Conservation (phyloP, 1,284 basidiomycete species). For the Coniferiporia weirii region DNA sequence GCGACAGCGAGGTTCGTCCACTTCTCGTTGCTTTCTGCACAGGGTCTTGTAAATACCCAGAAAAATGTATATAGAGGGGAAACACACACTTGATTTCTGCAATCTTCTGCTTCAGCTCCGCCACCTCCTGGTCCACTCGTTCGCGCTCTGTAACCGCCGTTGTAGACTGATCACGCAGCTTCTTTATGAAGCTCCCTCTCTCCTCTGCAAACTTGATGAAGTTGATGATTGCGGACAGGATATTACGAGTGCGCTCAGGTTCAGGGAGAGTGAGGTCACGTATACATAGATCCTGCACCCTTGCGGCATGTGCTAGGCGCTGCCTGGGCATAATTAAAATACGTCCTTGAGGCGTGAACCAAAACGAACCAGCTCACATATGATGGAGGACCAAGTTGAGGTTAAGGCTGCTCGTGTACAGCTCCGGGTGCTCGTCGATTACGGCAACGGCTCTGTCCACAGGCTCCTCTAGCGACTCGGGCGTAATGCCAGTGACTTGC, state of each 20-base stretch:
- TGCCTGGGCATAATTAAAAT: conserved; percentile 34
- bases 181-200: conserved; percentile 53
- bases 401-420: conserved; percentile 52
- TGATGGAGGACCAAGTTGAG: conserved; percentile 64
- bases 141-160: conserved; percentile 52
- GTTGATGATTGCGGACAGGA: conserved; percentile 87
- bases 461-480: conserved; percentile 56
- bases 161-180: conserved; percentile 57
- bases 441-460: conserved; percentile 50
- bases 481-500: conserved; percentile 60
- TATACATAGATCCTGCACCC: conserved; percentile 71
- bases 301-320: conserved; percentile 67
- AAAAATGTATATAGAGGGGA: not conserved
- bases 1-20: conserved; percentile 68
- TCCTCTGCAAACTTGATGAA: conserved; percentile 86
- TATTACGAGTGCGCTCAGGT: conserved; percentile 59
- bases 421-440: conserved; percentile 55
- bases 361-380: conserved; percentile 38
- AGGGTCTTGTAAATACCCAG: not conserved
- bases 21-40: conserved; percentile 56
- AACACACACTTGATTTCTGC: conserved; percentile 55
- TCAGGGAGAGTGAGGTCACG: conserved; percentile 73
- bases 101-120: conserved; percentile 50
- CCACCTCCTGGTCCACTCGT: conserved; percentile 45
- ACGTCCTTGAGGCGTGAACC: conserved; percentile 5